Base-by-base conservation (phyloP, 1,139 yeast genomes). In the Arxiozyma heterogenica region DNA sequence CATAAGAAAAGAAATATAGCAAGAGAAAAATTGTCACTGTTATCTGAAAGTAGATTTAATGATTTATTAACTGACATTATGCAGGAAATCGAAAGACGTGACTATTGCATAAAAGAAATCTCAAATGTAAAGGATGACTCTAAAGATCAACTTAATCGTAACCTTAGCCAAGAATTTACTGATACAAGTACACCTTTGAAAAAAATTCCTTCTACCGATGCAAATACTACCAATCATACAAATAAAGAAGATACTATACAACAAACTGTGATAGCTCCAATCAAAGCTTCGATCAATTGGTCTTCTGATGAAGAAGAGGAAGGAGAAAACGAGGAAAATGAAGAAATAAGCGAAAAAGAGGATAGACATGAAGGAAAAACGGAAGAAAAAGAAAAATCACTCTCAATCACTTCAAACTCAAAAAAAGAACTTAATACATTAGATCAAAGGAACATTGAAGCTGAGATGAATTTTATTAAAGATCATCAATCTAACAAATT, bases 1-100 rank as follows among this genome's bases (percentile, higher is more conserved):
- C 98, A 91, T 67, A 95, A 95, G 38, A 91, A 90, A 68, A 79
- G 98, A 65, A 93, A 93, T 69, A 95, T 90, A 69, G 98, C 98
- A 2, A 80, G 98, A 61, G 89, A 87, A 66, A 93, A 91, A 70
- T 77, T 94, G 60, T 86, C 97, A 2, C 81, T 88, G 41, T 78
- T 94, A 57, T 93, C 96, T 1, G 83, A 84, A 54, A 72, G 83
- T 15, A 73, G 98, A 57, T 93, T 93, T 71, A 83, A 84, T 64
- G 98, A 93, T 67, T 79, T 94, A 65, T 95, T 90, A n/a, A 82
- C 86, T 53, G 99, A 94, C 69, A 90, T 93, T 49, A 75, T 86
- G 49, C 86, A 75, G 66, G 99, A 94, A 69, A 86, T 90, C 50
- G 91, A 87, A 65, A 79, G 96, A 63, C 76, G 98, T 34, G 78